These are phyloP conservation scores for Penicillium aurantiogriseum DNA, from an alignment of 2,329 filamentous ascomycete species.

Conservation along the genomic window DNA sequence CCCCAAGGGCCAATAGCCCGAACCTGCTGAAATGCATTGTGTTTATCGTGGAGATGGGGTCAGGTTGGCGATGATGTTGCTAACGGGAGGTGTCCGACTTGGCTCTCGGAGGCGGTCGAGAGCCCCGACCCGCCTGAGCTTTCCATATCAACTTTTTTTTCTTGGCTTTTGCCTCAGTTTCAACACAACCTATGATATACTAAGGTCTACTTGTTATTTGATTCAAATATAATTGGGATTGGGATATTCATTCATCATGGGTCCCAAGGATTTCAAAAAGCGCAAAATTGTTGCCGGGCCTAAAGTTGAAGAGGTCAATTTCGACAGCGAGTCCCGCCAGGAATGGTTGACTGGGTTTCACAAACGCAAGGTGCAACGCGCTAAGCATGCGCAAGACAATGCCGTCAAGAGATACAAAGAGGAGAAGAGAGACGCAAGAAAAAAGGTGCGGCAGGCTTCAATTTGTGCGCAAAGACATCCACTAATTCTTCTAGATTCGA, in stretches of 20 bases:
- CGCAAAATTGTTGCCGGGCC: slow-evolving; percentile 53
- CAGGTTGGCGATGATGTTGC: slow-evolving; percentile 28
- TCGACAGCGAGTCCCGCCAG: slow-evolving; percentile 74
- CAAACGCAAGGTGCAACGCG: slow-evolving; percentile 85
- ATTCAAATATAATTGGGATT: not conserved
- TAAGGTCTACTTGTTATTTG: not conserved
- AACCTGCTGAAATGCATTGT: slow-evolving; percentile 46
- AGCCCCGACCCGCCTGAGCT: slow-evolving; percentile 30
- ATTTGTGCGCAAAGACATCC: not conserved
- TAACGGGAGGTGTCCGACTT: slow-evolving; percentile 29
- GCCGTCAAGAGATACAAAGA: slow-evolving; percentile 73
- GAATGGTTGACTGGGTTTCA: slow-evolving; percentile 95
- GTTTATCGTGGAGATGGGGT: slow-evolving; percentile 21
- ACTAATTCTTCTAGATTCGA: slow-evolving; percentile 60
- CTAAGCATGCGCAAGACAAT: slow-evolving; percentile 79
- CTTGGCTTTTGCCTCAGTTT: not conserved
- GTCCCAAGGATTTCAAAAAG: slow-evolving; percentile 60
- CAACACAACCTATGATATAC: slow-evolving; percentile 1
- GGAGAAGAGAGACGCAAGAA: slow-evolving; percentile 71
- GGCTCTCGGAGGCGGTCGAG: slow-evolving; percentile 39
- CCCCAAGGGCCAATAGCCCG: slow-evolving; percentile 52
- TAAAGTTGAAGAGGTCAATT: slow-evolving; percentile 74
- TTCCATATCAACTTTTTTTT: slow-evolving; percentile 23
- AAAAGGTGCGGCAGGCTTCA: slow-evolving; percentile 60
- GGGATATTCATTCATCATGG: slow-evolving; percentile 39